Base-by-base conservation (phyloP, 257 asterid genomes). In the Misopates orontium region DNA sequence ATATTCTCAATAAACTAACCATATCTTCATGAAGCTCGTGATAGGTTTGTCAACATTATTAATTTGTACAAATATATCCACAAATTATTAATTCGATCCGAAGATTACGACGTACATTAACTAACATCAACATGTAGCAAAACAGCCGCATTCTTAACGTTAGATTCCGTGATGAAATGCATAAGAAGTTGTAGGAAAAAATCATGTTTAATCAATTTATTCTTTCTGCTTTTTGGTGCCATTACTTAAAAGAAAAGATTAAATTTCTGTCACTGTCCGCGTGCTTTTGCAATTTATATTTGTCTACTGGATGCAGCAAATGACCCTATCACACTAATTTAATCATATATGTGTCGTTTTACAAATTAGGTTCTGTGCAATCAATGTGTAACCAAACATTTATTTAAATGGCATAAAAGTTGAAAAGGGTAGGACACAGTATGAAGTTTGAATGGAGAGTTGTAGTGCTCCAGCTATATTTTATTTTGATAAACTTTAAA, bases 331-430 rank as follows among this genome's bases (percentile, higher is more conserved):
- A 41, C 42, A 31, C 17, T 23, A 44, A 56, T 58, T 66, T 57
- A 74, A 69, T 71, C 17, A 44, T 57, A 36, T 36, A 36, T 36
- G 71, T 20, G 78, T 69, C 79, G 60, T 63, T 74, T 68, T 76
- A 62, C 64, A 62, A 58, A 48, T 71, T 76, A 82, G 84, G 75
- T 71, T 50, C 36, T 77, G 50, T 17, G 74, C 74, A 28, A 68
- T 48, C 75, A 68, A 66, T 39, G 39, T 61, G 40, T 51, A 56
- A 51, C 64, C 66, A 65, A 45, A 67, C 67, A 53, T 67, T 41
- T 11, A 42, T 74, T 60, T 70, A 9, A 68, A 24, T 19, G 39
- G 10, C 12, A 13, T 4, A 4, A 40, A 25, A 45, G 62, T 52
- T 39, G 32, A 25, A 76, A 60, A 41, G 36, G 50, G 58, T 63